phyloP scores from a whole-genome alignment of 1,284 basidiomycete species.

The Naganishia sp. region DNA sequence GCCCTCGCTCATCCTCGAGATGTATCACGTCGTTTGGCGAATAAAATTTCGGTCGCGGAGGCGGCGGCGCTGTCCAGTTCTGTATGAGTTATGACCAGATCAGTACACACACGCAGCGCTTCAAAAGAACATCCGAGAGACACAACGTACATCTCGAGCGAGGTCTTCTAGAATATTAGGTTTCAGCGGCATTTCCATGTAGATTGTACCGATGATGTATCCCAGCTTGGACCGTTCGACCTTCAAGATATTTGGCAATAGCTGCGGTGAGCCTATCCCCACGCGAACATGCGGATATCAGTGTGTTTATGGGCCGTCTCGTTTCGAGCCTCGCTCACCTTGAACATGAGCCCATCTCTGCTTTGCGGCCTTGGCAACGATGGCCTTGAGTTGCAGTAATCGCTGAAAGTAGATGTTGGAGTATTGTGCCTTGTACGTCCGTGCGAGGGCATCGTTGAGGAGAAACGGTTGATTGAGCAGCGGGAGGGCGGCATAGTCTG shows the following conservation, averaged over 20 bases:
- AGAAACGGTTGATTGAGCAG: slow-evolving; percentile 51
- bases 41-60: slow-evolving; percentile 70
- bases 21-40: slow-evolving; percentile 78
- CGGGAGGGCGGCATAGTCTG: slow-evolving; percentile 37
- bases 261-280: slow-evolving; percentile 65
- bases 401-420: slow-evolving; percentile 88
- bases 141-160: slow-evolving; percentile 75
- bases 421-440: slow-evolving; percentile 74
- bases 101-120: neutral
- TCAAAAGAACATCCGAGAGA: neutral
- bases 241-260: slow-evolving; percentile 83
- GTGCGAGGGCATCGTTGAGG: slow-evolving; percentile 42
- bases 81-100: slow-evolving; percentile 46
- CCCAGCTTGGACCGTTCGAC: slow-evolving; percentile 80
- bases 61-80: slow-evolving; percentile 86
- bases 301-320: neutral
- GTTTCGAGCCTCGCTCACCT: slow-evolving; percentile 56
- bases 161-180: slow-evolving; percentile 96
- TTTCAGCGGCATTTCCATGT: slow-evolving; percentile 97
- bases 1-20: slow-evolving; percentile 93
- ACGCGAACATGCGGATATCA: slow-evolving; percentile 5
- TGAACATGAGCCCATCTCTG: slow-evolving; percentile 67
- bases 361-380: slow-evolving; percentile 66
- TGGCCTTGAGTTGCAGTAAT: slow-evolving; percentile 64
- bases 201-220: slow-evolving; percentile 91